phyloP scores from a whole-genome alignment of 257 asterid genomes.

The Henckelia pumila region DNA sequence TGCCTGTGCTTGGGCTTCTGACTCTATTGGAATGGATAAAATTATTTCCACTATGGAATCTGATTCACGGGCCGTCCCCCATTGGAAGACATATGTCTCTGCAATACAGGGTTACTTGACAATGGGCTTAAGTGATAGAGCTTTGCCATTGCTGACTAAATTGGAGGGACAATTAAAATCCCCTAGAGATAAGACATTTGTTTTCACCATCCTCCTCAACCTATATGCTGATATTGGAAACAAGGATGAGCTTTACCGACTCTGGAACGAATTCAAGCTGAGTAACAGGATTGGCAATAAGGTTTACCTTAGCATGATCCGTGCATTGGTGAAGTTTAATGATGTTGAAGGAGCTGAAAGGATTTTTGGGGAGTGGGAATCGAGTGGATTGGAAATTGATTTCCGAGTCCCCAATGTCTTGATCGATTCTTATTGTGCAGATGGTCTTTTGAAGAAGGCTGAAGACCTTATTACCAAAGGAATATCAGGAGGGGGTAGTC shows the following conservation, averaged over 20 bases:
- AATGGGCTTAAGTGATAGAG: constrained; percentile 49
- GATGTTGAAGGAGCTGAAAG: constrained; percentile 53
- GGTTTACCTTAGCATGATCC: constrained; percentile 58
- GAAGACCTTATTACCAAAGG: constrained; percentile 42
- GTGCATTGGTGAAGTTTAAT: constrained; percentile 40
- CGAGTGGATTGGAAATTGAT: constrained; percentile 40
- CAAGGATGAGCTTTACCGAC: constrained; percentile 42
- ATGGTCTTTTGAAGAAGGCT: constrained; percentile 51
- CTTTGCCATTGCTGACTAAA: constrained; percentile 35
- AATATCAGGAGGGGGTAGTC: constrained; percentile 45
- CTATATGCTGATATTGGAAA: constrained; percentile 55
- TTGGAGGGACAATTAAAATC: constrained; percentile 36
- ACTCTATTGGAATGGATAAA: constrained; percentile 52
- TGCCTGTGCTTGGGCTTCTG: constrained; percentile 49
- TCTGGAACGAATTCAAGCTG: constrained; percentile 51
- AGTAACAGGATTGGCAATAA: constrained; percentile 36
- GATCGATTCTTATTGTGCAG: constrained; percentile 50
- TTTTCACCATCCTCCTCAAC: constrained; percentile 35
- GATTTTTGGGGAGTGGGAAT: constrained; percentile 63
- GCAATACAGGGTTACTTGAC: constrained; percentile 50
- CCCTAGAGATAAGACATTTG: constrained; percentile 13
- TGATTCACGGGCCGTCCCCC: constrained; percentile 22
- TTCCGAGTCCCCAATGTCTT: constrained; percentile 58
- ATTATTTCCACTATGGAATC: constrained; percentile 45
- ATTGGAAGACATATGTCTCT: constrained; percentile 36